These are phyloP conservation scores for Heterobasidion occidentale DNA, from an alignment of 1,284 basidiomycete species.

Conservation along the genomic window DNA sequence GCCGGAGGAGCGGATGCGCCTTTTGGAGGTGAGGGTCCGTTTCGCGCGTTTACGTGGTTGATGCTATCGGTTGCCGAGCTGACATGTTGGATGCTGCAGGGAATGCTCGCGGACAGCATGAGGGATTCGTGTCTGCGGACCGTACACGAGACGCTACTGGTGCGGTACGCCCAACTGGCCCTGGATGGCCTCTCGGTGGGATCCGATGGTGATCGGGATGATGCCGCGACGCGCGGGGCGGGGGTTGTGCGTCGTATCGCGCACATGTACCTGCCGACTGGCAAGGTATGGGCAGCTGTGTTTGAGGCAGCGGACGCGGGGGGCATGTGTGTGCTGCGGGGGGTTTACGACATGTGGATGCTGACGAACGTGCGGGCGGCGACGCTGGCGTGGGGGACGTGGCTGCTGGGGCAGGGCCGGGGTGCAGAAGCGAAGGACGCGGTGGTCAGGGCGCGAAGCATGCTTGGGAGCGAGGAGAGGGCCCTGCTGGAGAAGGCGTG, in stretches of 20 bases:
- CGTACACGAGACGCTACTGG: constrained; percentile 41
- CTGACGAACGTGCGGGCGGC: constrained; percentile 27
- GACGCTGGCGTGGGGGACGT: constrained; percentile 35
- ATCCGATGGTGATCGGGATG: background rate
- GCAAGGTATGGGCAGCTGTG: constrained; percentile 34
- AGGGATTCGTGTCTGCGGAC: constrained; percentile 27
- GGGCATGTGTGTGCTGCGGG: constrained; percentile 22
- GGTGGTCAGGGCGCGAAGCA: constrained; percentile 16
- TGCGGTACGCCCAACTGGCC: constrained; percentile 30
- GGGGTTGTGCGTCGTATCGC: constrained; percentile 31
- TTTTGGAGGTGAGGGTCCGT: constrained; percentile 30
- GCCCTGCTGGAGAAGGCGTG: constrained; percentile 18
- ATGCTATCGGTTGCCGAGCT: background rate
- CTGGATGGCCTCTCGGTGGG: constrained; percentile 1
- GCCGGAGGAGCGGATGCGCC: constrained; percentile 13
- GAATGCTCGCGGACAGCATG: constrained; percentile 41
- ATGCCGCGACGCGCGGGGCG: constrained; percentile 17
- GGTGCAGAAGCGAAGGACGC: constrained; percentile 18
- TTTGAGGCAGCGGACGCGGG: constrained; percentile 21
- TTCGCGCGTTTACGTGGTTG: background rate
- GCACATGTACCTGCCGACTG: constrained; percentile 32
- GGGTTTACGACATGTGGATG: constrained; percentile 37
- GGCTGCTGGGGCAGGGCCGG: constrained; percentile 33
- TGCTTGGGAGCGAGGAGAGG: constrained; percentile 12
- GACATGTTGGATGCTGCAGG: constrained; percentile 21